Evolutionary conservation across 441 rosid species (phyloP).

Genomic region (Erodium moschatum): DNA sequence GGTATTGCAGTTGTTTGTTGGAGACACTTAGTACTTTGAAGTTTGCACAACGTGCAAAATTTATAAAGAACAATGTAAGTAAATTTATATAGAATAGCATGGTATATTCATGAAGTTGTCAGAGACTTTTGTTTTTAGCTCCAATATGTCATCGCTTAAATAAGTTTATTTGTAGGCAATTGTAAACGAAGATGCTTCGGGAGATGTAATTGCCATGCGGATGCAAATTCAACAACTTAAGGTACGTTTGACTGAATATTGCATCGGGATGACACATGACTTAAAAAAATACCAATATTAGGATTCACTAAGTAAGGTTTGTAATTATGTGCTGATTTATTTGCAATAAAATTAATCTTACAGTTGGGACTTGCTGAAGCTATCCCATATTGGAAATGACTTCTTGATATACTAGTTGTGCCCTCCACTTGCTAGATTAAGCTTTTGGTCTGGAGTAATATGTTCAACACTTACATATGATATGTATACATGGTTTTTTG

Average conservation of each 20-base stretch:
- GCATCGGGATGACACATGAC: not conserved
- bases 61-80: constrained; percentile 86
- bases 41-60: constrained; percentile 99
- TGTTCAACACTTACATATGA: no score
- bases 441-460: no score
- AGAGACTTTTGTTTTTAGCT: not conserved
- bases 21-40: constrained; percentile 96
- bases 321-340: not conserved
- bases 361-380: no score
- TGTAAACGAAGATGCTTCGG: constrained; percentile 94
- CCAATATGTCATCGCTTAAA: not conserved
- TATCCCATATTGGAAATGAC: no score
- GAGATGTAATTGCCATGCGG: constrained; percentile 92
- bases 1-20: constrained; percentile 61
- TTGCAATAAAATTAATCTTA: not conserved
- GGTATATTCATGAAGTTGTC: not conserved
- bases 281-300: not conserved
- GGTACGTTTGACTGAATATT: constrained; percentile 32
- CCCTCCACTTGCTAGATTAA: no score
- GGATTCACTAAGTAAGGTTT: not conserved
- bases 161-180: constrained; percentile 49
- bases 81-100: not conserved
- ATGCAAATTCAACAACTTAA: constrained; percentile 90
- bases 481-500: constrained; percentile 15
- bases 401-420: no score